Base-by-base conservation (phyloP, 2,329 filamentous ascomycete genomes). In the Aspergillus quadricinctus region DNA sequence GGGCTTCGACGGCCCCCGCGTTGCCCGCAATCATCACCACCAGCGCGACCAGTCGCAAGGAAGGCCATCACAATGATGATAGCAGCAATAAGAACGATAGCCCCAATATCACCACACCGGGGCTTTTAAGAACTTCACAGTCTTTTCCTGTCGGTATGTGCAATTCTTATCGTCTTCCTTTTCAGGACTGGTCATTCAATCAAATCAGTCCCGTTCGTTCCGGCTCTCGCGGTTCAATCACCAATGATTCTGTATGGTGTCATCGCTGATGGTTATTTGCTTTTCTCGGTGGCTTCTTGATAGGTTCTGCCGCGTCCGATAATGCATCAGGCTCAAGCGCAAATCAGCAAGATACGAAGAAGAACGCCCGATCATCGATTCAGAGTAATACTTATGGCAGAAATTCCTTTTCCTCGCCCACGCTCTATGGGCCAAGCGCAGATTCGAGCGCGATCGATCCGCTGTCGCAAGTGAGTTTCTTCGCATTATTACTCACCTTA, bases 381-480 rank as follows among this genome's bases (percentile, higher is more conserved):
- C 49, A 57, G 19, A 61, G 59, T 61, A 64, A 66, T 45, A 57
- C 63, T 29, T 60, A 62, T 43, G 61, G 49, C 52, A 63, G 65
- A 54, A 65, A 64, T 53, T 66, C 69, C 25, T 62, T 62, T n/a
- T 66, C 61, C 5, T 61, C 61, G 31, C 63, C 66, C 40, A 65
- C 61, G 40, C 53, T 63, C 27, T 58, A 65, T 19, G 69, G 72
- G 49, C 61, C 63, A 19, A 64, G 61, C 48, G 67, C 69, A 52
- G 70, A 75, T 52, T 68, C 67, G 53, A 77, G 80, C 52, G 78
- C 78, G 27, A 86, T 88, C 59, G 86, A 89, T 71, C 86, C 86
- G 55, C 76, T 88, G 61, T 88, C 86, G 52, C 84, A 88, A 73
- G 85, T 88, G 65, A 64, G 69, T 46, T 25, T 11, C 23, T 14